These are phyloP conservation scores for Alternaria longipes DNA, from an alignment of 2,329 filamentous ascomycete genomes.

Conservation along the genomic window DNA sequence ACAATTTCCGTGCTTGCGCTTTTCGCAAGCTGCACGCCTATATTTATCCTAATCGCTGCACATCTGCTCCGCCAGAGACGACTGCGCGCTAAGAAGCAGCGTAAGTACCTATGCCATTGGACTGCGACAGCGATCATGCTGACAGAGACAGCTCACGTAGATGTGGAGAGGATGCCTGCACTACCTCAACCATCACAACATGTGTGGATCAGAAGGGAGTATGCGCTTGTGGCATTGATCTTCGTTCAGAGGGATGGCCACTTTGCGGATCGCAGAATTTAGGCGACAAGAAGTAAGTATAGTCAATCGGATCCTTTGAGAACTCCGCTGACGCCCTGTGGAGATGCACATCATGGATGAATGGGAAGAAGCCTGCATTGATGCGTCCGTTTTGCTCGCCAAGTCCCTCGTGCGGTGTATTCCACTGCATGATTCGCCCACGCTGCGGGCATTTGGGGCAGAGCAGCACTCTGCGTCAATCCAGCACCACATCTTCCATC, in stretches of 20 bases:
- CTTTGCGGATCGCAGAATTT: background rate
- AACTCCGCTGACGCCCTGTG: no score
- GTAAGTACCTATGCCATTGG: background rate
- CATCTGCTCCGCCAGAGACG: background rate
- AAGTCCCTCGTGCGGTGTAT: background rate
- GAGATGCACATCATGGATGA: no score
- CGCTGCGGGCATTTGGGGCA: background rate
- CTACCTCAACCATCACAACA: no score
- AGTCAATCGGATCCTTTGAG: no score
- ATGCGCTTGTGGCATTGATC: background rate
- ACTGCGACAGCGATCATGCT: background rate
- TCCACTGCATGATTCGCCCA: no score
- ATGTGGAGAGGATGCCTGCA: rapidly evolving
- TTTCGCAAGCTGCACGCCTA: background rate
- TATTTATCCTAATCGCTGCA: background rate
- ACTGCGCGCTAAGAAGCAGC: background rate
- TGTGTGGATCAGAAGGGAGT: background rate
- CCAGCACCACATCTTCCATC: background rate
- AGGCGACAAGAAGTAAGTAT: background rate
- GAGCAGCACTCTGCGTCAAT: background rate
- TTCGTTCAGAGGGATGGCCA: background rate
- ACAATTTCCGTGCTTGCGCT: background rate
- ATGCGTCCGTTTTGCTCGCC: background rate
- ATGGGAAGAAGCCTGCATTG: background rate
- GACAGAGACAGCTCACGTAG: background rate